These are phyloP conservation scores for Tolypocladium endophyticum DNA, from an alignment of 2,329 filamentous ascomycete species.

Conservation along the genomic window DNA sequence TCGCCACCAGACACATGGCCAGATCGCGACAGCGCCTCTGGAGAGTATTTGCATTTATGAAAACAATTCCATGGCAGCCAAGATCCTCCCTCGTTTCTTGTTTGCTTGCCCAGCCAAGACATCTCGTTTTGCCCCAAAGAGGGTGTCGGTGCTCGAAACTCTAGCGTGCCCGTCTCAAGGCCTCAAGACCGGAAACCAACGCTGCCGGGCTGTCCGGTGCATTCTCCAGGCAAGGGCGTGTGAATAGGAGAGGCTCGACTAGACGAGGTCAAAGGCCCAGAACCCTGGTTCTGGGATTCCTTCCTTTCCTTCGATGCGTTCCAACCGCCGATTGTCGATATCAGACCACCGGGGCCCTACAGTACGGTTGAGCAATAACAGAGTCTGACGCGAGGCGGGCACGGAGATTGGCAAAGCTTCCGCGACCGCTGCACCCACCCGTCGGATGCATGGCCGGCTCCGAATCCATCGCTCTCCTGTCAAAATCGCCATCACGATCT, in stretches of 20 bases:
- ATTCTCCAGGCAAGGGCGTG: neutral
- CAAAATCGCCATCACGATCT: neutral
- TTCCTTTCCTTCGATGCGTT: neutral
- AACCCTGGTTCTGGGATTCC: neutral
- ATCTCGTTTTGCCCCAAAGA: neutral
- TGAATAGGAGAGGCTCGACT: neutral
- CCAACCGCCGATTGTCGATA: neutral
- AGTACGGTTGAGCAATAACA: neutral
- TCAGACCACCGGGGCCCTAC: neutral
- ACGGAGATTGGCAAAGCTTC: neutral
- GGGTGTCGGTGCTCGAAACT: neutral
- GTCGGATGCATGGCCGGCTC: neutral
- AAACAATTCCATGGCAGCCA: neutral
- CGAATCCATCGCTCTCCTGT: neutral
- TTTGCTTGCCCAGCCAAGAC: neutral
- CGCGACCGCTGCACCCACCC: neutral
- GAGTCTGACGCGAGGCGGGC: neutral
- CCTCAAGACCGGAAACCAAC: neutral
- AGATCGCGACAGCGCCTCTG: neutral
- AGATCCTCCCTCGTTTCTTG: neutral
- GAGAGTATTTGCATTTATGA: neutral
- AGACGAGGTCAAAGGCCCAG: neutral
- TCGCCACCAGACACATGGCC: neutral
- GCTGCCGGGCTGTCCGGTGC: neutral
- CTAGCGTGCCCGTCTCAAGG: neutral